Conservation (phyloP, 306 rosid genomes). For the Lagenaria siceraria region DNA sequence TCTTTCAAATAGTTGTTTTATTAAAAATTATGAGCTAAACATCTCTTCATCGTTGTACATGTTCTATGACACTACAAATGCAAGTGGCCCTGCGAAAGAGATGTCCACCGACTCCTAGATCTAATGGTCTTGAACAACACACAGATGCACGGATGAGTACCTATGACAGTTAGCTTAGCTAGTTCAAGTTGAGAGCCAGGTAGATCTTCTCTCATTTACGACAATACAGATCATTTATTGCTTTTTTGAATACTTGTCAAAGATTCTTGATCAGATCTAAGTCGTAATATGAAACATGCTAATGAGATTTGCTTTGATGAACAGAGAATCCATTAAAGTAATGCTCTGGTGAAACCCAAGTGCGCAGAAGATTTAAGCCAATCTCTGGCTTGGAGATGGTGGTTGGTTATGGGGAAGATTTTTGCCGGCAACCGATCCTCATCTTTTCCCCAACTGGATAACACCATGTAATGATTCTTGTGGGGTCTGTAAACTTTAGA, state of each 20-base stretch:
- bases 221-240: background rate
- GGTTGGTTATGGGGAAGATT: constrained; percentile 8
- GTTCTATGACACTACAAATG: background rate
- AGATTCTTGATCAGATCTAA: background rate
- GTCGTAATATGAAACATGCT: background rate
- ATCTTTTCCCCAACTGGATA: constrained; percentile 36
- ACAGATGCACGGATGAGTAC: constrained; percentile 11
- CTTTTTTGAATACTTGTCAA: background rate
- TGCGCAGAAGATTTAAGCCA: background rate
- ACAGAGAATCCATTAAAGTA: background rate
- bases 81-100: background rate
- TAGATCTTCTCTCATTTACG: background rate
- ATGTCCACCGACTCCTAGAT: background rate
- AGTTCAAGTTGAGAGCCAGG: constrained; percentile 4
- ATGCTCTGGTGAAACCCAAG: background rate
- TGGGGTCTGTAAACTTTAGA: constrained; percentile 26
- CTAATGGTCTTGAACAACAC: background rate
- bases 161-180: constrained; percentile 3
- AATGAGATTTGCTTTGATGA: background rate
- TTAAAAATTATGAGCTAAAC: background rate
- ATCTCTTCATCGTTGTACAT: background rate
- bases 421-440: constrained; percentile 23
- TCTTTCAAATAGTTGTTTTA: background rate
- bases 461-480: constrained; percentile 43
- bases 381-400: constrained; percentile 20